Conservation (phyloP, 2,329 filamentous ascomycete species). For the Alternaria atra region DNA sequence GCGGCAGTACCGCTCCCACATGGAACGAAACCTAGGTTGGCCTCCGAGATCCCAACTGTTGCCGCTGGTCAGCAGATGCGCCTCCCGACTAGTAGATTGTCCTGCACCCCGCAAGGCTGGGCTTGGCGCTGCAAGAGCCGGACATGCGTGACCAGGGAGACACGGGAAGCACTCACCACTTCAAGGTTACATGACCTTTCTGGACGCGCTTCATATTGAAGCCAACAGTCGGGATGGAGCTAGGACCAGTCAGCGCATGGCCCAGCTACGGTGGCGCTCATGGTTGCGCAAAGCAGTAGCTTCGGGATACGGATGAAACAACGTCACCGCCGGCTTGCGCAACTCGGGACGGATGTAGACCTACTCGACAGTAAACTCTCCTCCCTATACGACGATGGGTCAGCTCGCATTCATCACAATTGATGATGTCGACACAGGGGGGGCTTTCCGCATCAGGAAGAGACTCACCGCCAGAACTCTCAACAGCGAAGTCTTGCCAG, state of each 20-base stretch:
- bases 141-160: conserved; percentile 47
- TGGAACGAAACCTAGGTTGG: conserved; percentile 94
- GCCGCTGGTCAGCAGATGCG: conserved; percentile 50
- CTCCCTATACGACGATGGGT: conserved; percentile 71
- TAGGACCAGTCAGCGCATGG: conserved; percentile 61
- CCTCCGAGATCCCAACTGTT: conserved; percentile 92
- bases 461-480: conserved; percentile 89
- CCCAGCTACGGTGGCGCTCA: conserved; percentile 33
- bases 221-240: conserved; percentile 96
- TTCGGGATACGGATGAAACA: conserved; percentile 38
- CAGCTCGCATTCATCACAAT: conserved; percentile 33
- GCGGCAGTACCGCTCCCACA: conserved; percentile 99
- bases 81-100: conserved; percentile 39
- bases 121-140: conserved; percentile 49
- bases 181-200: conserved; percentile 96
- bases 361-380: conserved; percentile 99
- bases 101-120: conserved; percentile 41
- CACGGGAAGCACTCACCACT: conserved; percentile 70
- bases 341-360: conserved; percentile 54
- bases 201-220: conserved; percentile 99
- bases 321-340: conserved; percentile 37
- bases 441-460: conserved; percentile 45
- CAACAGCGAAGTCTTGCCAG: conserved; percentile 94
- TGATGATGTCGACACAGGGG: conserved; percentile 35
- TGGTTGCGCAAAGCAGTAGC: conserved; percentile 43